Base-by-base conservation (phyloP, 371 early-diverging fungal species). In the Syncephalastrum sp. region DNA sequence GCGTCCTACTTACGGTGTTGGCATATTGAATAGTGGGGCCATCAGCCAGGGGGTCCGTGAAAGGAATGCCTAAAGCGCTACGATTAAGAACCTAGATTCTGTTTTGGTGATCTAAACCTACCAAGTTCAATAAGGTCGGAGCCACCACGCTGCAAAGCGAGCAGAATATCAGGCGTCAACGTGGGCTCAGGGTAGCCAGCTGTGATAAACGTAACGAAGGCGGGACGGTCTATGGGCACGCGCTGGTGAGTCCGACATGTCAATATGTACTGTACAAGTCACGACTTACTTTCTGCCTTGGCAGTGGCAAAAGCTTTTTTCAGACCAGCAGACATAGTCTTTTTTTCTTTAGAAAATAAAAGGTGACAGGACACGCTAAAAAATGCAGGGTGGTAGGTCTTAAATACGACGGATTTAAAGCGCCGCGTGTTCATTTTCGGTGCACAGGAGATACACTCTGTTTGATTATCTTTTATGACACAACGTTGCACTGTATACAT, bases 31-130 rank as follows among this genome's bases (percentile, higher is more conserved):
- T 97, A 10, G 93, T 92, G 16, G 94, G 95, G 4, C 99, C 99
- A 68, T 98, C 99, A 12, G 97, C 99, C 45, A 96, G 81, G 24
- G 99, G 98, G 71, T 98, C 99, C 21, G 97, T 95, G 77, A 98
- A 98, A 42, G 99, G 99, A 24, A 98, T 88, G 54, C 90, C 91
- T 88, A 50, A 3, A 47, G 5, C 21, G 21, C 21, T 21, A 21
- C 21, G 21, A 21, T 21, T 21, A 21, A 21, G 21, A 21, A 21
- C 1, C 21, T 21, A 21, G 21, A 21, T 21, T 21, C 21, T 2
- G 21, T 21, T 21, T 21, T 21, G n/a, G 45, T 24, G 43, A 17
- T 43, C 14, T 5, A 21, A 24, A 17, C 65, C 63, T 74, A 86
- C 97, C 98, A 17, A 98, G 82, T 78, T 98, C 99, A 65, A 98